Conservation (phyloP, 371 early-diverging fungal genomes). For the Dinochytrium kinnereticum region DNA sequence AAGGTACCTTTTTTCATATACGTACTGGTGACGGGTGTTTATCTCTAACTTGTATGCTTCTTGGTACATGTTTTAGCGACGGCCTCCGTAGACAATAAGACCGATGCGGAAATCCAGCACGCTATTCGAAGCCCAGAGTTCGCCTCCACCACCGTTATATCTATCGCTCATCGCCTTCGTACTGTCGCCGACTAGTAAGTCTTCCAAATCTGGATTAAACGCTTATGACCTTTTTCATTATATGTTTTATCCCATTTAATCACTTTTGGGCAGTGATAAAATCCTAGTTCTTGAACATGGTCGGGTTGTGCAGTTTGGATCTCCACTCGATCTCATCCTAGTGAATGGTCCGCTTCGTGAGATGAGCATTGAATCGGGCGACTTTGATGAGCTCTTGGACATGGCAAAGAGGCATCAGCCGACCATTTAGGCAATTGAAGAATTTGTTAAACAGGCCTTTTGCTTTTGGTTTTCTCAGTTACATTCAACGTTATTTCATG, state of each 20-base stretch:
- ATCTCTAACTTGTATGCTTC: neutral
- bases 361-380: too few species aligned
- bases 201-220: neutral
- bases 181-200: constrained; percentile 64
- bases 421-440: too few species aligned
- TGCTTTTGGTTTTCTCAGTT: too few species aligned
- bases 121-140: constrained; percentile 69
- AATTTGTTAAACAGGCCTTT: too few species aligned
- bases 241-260: too few species aligned
- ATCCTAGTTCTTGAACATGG: neutral
- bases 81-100: constrained; percentile 52
- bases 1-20: constrained; percentile 49
- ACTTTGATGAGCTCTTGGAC: too few species aligned
- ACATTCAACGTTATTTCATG: too few species aligned
- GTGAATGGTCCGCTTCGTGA: too few species aligned
- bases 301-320: neutral
- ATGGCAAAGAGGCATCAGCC: too few species aligned
- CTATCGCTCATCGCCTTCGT: constrained; percentile 66
- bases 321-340: neutral
- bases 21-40: neutral
- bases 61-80: constrained; percentile 53
- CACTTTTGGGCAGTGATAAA: too few species aligned
- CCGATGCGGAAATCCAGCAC: constrained; percentile 77
- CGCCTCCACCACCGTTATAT: constrained; percentile 58
- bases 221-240: neutral